phyloP scores from a whole-genome alignment of 345 rosid genomes.

The Corchorus capsularis region DNA sequence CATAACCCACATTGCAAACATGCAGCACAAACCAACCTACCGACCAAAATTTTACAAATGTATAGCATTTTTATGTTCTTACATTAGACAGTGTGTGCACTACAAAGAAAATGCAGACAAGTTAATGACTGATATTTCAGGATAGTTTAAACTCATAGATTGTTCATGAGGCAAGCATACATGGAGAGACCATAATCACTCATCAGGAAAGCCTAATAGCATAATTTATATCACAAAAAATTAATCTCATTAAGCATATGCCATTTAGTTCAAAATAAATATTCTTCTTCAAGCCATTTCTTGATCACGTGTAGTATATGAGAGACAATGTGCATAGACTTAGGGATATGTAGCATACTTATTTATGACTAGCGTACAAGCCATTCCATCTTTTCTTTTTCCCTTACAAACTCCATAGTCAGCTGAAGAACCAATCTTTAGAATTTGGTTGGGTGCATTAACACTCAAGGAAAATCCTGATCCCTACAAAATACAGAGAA shows the following conservation, averaged over 20 bases:
- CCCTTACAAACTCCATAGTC: constrained; percentile 92
- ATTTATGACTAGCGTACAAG: constrained; percentile 71
- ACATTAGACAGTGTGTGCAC: not conserved
- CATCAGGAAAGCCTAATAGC: not conserved
- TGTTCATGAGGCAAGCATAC: not conserved
- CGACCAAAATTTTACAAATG: not conserved
- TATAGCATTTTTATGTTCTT: not conserved
- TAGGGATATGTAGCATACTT: constrained; percentile 46
- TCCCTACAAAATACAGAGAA: constrained; percentile 48
- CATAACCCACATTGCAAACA: not conserved
- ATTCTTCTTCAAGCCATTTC: not conserved
- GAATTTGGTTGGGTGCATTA: constrained; percentile 59
- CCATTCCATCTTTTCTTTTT: constrained; percentile 72
- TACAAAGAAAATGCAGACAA: not conserved
- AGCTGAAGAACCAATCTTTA: constrained; percentile 76
- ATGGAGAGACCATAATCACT: not conserved
- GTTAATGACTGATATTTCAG: not conserved
- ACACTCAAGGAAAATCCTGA: constrained; percentile 72
- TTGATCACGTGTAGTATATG: not conserved
- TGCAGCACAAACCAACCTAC: constrained; percentile 1
- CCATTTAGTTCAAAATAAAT: not conserved
- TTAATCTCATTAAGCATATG: not conserved
- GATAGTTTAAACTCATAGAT: not conserved
- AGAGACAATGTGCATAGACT: not conserved
- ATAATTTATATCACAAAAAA: not conserved